Base-by-base conservation (phyloP, 2,329 filamentous ascomycete species). In the Fonsecaea nubica region DNA sequence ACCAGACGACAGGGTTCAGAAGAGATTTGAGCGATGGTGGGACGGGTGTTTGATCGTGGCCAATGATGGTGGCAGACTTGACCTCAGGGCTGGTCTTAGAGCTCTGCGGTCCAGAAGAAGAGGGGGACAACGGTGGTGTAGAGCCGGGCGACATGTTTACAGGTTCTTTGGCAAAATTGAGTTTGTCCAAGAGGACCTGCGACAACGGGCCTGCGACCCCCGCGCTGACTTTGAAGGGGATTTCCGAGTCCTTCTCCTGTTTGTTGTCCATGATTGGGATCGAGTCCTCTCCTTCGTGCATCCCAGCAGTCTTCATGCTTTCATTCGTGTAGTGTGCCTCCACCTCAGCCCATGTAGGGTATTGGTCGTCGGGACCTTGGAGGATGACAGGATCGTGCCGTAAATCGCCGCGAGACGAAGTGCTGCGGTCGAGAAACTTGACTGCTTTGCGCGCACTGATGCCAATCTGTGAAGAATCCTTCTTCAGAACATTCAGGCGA, bases 371-470 rank as follows among this genome's bases (percentile, higher is more conserved):
- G n/a, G 82, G 81, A 2, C 80, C 81, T 72, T 84, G 82, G 9
- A 84, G 76, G 40, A 77, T 73, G 32, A 84, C 76, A 10, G 80
- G 77, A 52, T 81, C 78, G 66, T 80, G 74, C 9, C 78, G 68
- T 21, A 79, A 76, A 58, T 77, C 78, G 64, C 80, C 80, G 70
- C 81, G 80, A 54, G 81, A 80, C 58, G 81, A 81, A 42, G 82
- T 82, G 45, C 81, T 79, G 62, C 81, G 80, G 66, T 84, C 82
- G 71, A 84, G 82, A 70, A 82, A 84, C 64, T 82, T 82, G 67
- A 84, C 80, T 10, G 82, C 80, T 74, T 84, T 82, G 58, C 82
- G 80, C 53, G 82, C 81, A 72, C 83, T 84, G 69, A 82, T 78
- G 61, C 81, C 82, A 70, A 80, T 75, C 72, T 81, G 80, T 38